Percentiles rank a stretch among this genome's conserved stretches.
phyloP scores from a whole-genome alignment of 2,329 filamentous ascomycete genomes.

The Mycosphaerella sp. region DNA sequence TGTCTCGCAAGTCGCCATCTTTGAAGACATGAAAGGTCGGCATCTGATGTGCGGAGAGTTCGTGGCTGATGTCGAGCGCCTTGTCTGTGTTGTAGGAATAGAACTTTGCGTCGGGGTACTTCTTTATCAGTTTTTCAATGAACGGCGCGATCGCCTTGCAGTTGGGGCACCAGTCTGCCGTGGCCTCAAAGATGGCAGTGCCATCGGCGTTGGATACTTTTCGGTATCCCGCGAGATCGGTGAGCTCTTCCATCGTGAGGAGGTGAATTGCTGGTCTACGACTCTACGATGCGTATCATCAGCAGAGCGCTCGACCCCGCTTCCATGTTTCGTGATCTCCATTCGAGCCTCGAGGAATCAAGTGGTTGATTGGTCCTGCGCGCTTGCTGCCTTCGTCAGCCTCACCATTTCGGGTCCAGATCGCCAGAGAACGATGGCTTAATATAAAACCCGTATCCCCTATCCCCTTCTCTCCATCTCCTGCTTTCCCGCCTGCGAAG shows the following conservation, averaged over 20 bases:
- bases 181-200: slow-evolving; percentile 28
- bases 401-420: too few species aligned
- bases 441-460: too few species aligned
- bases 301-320: too few species aligned
- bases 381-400: too few species aligned
- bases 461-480: too few species aligned
- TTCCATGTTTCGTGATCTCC: too few species aligned
- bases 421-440: too few species aligned
- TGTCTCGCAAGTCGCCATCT: slow-evolving; percentile 28
- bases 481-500: too few species aligned
- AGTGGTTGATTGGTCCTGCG: too few species aligned
- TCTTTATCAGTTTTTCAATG: slow-evolving; percentile 28
- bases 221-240: slow-evolving; percentile 27
- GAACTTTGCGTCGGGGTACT: slow-evolving; percentile 30
- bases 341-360: too few species aligned
- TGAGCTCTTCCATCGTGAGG: slow-evolving; percentile 28
- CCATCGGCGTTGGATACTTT: slow-evolving; percentile 31
- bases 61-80: slow-evolving; percentile 30
- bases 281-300: too few species aligned
- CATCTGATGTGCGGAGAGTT: slow-evolving; percentile 30
- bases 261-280: not conserved
- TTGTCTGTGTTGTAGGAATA: slow-evolving; percentile 30
- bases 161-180: slow-evolving; percentile 27
- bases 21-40: slow-evolving; percentile 33
- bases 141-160: slow-evolving; percentile 32